Base-by-base conservation (phyloP, 257 asterid genomes). In the Scutellaria minor region DNA sequence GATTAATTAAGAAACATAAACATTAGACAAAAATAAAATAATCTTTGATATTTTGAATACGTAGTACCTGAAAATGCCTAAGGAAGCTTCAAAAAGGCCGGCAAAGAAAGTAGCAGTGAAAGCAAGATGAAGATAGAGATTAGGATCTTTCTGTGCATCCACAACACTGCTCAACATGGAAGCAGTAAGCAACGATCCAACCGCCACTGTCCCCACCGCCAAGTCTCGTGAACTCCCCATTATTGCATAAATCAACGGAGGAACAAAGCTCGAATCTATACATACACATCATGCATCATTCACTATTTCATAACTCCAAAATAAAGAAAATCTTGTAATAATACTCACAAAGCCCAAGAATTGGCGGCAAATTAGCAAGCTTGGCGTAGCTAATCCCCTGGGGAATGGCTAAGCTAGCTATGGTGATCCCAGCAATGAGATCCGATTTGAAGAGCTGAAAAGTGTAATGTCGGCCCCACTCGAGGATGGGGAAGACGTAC, bases 361-460 rank as follows among this genome's bases (percentile, higher is more conserved):
- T 78, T 5, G 99, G 97, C 5, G 99, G 97, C 81, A 94, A 75
- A 75, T 94, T 94, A 1, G 96, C 97, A 0, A 94, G 97, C 81
- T 81, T 91, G 0, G 99, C 99, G 64, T 94, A 94, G 48, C 99
- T 94, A 6, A 94, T 94, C 70, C 99, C 99, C 74, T 94, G 99
- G 7, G 99, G 99, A 15, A 94, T 87, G 42, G 99, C 99, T 14
- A 94, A 87, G 76, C 98, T 92, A 12, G 99, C 99, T 7, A 94
- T 92, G 85, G 99, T 94, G 80, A 94, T 87, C 4, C 99, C 99
- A 47, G 99, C 68, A 13, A 94, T 85, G 70, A 94, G 86, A 48
- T 92, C 99, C 0, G 98, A 64, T 60, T 81, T 88, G 11, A 94
- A 84, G 85, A 82, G 83, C 7, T 79, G 48, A 5, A 84, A 8